phyloP scores from a whole-genome alignment of 1,139 yeast species.

The Yamadazyma pseudoaaseri region DNA sequence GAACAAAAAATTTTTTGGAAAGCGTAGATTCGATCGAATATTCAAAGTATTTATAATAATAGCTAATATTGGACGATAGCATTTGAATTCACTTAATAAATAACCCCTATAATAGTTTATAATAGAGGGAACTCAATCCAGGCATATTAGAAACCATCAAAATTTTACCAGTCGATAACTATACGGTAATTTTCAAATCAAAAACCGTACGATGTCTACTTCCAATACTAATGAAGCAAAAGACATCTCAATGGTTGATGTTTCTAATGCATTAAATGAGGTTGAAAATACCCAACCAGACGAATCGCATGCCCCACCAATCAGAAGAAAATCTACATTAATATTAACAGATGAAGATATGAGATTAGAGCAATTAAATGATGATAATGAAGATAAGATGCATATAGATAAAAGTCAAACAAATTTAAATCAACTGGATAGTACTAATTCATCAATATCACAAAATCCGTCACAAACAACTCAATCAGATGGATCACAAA shows the following conservation, averaged over 20 bases:
- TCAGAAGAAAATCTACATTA: slow-evolving; percentile 40
- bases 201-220: no score
- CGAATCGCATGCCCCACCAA: slow-evolving; percentile 17
- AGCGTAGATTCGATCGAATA: no score
- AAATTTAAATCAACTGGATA: slow-evolving; percentile 6
- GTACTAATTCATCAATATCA: background rate
- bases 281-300: slow-evolving; percentile 5
- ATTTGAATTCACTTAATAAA: no score
- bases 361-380: slow-evolving; percentile 23
- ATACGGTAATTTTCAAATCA: no score
- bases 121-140: no score
- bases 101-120: no score
- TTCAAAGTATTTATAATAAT: no score
- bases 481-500: background rate
- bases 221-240: slow-evolving; percentile 8
- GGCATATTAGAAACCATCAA: no score
- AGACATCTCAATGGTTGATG: slow-evolving; percentile 42
- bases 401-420: slow-evolving; percentile 21
- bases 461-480: background rate
- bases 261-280: slow-evolving; percentile 27
- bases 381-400: slow-evolving; percentile 18
- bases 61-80: no score
- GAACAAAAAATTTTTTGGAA: no score
- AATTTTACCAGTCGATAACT: no score
- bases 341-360: slow-evolving; percentile 46